Base-by-base conservation (phyloP, 768 basidiomycete genomes). In the Lactarius hatsudake region DNA sequence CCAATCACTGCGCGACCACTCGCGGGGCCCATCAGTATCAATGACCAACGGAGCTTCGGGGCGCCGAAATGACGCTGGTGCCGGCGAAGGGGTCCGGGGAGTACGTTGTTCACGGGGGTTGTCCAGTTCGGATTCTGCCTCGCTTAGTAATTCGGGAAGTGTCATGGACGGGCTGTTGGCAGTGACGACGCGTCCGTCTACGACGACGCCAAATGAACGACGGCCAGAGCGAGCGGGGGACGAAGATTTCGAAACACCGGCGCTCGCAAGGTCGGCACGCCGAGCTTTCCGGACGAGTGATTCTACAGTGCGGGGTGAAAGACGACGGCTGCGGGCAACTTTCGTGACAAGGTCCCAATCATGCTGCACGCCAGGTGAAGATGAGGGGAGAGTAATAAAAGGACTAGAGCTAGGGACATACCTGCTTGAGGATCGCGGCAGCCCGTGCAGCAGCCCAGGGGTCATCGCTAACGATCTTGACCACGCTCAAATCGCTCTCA, bases 401-500 rank as follows among this genome's bases (percentile, higher is more conserved):
- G 18, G 2, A 23, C 28, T 32, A 18, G n/a, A 3, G 3, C 23
- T 7, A 28, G 1, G 1, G 15, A 75, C 86, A n/a, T 59, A 93
- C 93, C 82, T 92, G 84, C 76, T 91, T 94, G 71, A 97, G 80
- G 66, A 97, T 95, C 0, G 95, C 95, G 40, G 93, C 94, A n/a
- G 94, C 95, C 58, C 92, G 80, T 2, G 94, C 95, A 56, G 95
- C 95, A 20, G 93, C 93, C 66, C 83, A 82, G 2, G 95, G 91
- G 75, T 96, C 91, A 26, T 86, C 84, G 66, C 91, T 93, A 2
- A 88, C 88, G 68, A 96, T 91, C 78, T 91, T 89, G 69, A 97
- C 86, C 6, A 96, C 79, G n/a, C 84, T 84, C 17, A 79, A 76
- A 59, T 85, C 83, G 9, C 81, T 79, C 5, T 78, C 78, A 55